Conservation (phyloP, 768 basidiomycete genomes). For the Scleroderma bovista region DNA sequence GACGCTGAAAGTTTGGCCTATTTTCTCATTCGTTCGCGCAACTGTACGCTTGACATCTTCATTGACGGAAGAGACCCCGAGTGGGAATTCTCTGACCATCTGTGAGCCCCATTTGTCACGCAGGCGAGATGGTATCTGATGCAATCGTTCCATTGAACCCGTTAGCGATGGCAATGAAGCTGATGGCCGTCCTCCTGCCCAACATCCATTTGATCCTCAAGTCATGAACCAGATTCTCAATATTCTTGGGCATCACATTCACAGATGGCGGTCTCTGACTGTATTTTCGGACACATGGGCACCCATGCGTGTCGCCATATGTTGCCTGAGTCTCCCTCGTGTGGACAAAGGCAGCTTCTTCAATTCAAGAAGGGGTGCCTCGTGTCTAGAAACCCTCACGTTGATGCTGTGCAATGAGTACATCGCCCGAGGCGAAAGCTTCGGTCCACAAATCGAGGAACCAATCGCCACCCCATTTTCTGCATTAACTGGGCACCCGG, state of each 20-base stretch:
- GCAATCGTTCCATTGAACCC: not conserved
- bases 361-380: slow-evolving; percentile 12
- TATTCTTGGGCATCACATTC: slow-evolving; percentile 46
- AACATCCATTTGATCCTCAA: slow-evolving; percentile 6
- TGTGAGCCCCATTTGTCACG: slow-evolving; percentile 25
- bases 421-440: slow-evolving; percentile 38
- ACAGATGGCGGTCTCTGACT: slow-evolving; percentile 47
- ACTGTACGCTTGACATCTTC: slow-evolving; percentile 47
- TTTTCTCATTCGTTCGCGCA: slow-evolving; percentile 43
- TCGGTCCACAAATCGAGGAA: slow-evolving; percentile 38
- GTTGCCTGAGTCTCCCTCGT: slow-evolving; percentile 34
- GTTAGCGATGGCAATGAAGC: slow-evolving; percentile 4
- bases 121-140: not conserved
- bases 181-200: slow-evolving; percentile 1
- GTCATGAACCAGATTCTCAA: slow-evolving; percentile 23
- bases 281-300: slow-evolving; percentile 53
- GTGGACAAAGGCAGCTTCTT: slow-evolving; percentile 29
- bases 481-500: slow-evolving; percentile 9
- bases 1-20: too few relatives aligned
- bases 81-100: slow-evolving; percentile 52
- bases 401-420: slow-evolving; percentile 61
- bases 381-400: slow-evolving; percentile 42
- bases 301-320: slow-evolving; percentile 52
- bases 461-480: slow-evolving; percentile 30
- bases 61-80: slow-evolving; percentile 54